Percentiles rank a stretch among this genome's conserved stretches.
Evolutionary conservation across 805 yeast genomes (phyloP).

Genomic region (Tetrapisispora pingtungensis): DNA sequence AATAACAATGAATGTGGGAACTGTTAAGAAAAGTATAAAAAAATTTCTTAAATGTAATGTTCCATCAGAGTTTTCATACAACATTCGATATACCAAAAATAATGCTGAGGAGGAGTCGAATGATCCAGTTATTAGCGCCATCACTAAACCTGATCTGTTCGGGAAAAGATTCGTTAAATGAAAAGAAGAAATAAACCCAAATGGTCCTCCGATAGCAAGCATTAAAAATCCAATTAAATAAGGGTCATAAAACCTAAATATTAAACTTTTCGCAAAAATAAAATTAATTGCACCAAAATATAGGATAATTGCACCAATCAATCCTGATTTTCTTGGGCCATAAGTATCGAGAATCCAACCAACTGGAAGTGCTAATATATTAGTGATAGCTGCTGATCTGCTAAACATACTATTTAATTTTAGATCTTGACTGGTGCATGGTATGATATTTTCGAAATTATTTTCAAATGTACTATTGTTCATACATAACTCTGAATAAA

Average conservation of each 20-base stretch:
- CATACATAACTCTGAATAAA: constrained; percentile 56
- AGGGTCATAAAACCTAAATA: constrained; percentile 38
- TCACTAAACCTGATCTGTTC: constrained; percentile 62
- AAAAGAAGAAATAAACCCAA: constrained; percentile 81
- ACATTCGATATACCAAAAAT: constrained; percentile 60
- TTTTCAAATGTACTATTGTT: neutral
- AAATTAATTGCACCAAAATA: constrained; percentile 41
- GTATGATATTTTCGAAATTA: constrained; percentile 5
- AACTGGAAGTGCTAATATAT: constrained; percentile 70
- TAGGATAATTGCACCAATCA: constrained; percentile 57
- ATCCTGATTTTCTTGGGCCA: constrained; percentile 76
- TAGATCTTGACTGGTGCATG: constrained; percentile 73
- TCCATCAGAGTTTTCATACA: constrained; percentile 36
- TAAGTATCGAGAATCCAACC: constrained; percentile 67
- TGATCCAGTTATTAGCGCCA: constrained; percentile 86
- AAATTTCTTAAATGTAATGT: constrained; percentile 40
- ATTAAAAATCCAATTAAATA: constrained; percentile 65
- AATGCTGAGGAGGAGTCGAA: constrained; percentile 89
- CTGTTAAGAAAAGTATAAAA: constrained; percentile 56
- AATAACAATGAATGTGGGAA: constrained; percentile 65
- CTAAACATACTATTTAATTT: constrained; percentile 77
- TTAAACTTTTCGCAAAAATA: constrained; percentile 8
- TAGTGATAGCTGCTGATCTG: constrained; percentile 77
- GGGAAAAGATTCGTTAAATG: constrained; percentile 87
- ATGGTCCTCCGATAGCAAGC: constrained; percentile 88